phyloP scores from a whole-genome alignment of 2,329 filamentous ascomycete genomes.

The Fusarium siculi region DNA sequence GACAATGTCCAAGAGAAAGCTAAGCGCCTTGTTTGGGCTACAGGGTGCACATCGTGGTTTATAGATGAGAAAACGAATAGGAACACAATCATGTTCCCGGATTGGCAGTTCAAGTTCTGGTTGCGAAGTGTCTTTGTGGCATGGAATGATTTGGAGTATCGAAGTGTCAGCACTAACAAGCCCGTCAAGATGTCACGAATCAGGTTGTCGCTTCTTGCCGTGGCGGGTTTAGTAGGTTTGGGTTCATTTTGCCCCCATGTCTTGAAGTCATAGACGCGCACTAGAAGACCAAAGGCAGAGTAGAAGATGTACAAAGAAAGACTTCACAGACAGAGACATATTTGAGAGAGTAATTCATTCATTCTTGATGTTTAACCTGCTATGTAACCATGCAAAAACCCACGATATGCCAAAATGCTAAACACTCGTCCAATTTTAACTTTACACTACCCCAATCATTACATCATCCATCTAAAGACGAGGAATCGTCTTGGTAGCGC shows the following conservation, averaged over 20 bases:
- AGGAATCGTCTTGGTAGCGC: slow-evolving; percentile 28
- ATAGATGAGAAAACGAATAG: slow-evolving; percentile 57
- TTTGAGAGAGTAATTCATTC: neutral
- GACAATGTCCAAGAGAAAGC: slow-evolving; percentile 54
- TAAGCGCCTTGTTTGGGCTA: slow-evolving; percentile 58
- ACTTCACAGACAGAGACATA: neutral
- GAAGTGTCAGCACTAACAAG: neutral
- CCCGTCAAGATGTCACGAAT: fast-evolving
- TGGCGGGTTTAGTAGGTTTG: neutral
- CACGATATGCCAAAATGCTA: slow-evolving; percentile 14
- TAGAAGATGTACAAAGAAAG: no score
- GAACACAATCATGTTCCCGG: slow-evolving; percentile 64
- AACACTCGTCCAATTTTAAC: neutral
- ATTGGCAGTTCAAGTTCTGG: slow-evolving; percentile 63
- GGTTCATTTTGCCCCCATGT: neutral
- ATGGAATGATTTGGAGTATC: slow-evolving; percentile 50
- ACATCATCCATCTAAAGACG: slow-evolving; percentile 14
- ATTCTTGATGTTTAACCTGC: slow-evolving; percentile 6
- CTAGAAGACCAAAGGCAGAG: no score
- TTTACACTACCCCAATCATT: slow-evolving; percentile 1
- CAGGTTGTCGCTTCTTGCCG: neutral
- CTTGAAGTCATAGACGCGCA: neutral
- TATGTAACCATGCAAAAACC: slow-evolving; percentile 12
- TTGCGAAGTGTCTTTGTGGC: slow-evolving; percentile 57
- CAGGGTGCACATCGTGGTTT: slow-evolving; percentile 63